Evolutionary conservation across 176 grass and related monocot genomes (phyloP).

Genomic region (Cymbopogon citratus): DNA sequence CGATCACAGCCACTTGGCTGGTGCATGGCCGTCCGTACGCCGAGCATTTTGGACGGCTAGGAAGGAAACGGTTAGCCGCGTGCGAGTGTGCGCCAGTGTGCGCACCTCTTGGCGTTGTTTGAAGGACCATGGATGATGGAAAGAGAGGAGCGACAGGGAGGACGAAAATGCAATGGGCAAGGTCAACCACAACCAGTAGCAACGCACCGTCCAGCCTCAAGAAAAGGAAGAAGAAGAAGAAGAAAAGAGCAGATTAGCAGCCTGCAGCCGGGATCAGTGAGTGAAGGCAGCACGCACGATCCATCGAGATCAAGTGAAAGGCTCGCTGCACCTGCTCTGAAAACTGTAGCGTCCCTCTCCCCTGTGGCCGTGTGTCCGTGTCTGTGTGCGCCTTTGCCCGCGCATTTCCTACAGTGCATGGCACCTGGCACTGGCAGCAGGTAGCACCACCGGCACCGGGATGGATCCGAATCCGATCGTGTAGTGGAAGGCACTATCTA

Average conservation of each 20-base stretch:
- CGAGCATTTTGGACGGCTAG: constrained; percentile 4
- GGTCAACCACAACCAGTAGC: constrained; percentile 34
- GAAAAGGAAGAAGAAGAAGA: neutral
- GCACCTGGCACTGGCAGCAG: neutral
- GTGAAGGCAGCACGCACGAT: neutral
- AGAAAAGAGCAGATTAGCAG: neutral
- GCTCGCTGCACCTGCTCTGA: neutral
- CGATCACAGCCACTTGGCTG: neutral
- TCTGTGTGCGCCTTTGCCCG: neutral
- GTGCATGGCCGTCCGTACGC: neutral
- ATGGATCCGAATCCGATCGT: neutral
- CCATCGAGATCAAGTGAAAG: neutral
- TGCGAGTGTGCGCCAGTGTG: neutral
- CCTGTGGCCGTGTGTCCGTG: too few relatives aligned
- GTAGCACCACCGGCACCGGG: neutral
- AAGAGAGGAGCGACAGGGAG: neutral
- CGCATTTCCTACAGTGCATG: constrained; percentile 15
- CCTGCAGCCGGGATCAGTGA: neutral
- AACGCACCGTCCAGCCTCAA: neutral
- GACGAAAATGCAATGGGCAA: neutral
- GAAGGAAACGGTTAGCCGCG: neutral
- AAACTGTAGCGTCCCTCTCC: neutral
- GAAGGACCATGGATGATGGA: neutral
- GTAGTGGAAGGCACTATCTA: constrained; percentile 14
- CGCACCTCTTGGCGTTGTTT: neutral